A percentile compares a stretch with the other conserved stretches of the same genome.
These are phyloP conservation scores for Hyaloscypha finlandica DNA, from an alignment of 495 filamentous ascomycete genomes.

Conservation along the genomic window DNA sequence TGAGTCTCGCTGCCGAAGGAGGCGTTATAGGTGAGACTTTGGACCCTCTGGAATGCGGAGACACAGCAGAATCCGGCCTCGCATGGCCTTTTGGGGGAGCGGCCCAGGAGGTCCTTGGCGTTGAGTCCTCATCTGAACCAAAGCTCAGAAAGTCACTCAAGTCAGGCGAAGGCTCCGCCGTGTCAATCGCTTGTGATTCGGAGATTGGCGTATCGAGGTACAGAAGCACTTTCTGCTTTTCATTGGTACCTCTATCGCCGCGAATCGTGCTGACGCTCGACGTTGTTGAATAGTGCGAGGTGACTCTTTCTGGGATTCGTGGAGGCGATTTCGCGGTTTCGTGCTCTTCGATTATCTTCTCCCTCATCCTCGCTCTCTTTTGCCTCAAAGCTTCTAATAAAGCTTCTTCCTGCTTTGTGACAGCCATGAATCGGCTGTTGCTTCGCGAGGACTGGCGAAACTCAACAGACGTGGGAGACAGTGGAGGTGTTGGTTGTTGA, in stretches of 20 bases:
- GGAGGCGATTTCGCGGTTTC: conserved; percentile 30
- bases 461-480: conserved; percentile 50
- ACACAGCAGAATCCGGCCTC: conserved; percentile 26
- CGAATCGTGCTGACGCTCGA: conserved; percentile 18
- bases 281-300: conserved; percentile 17
- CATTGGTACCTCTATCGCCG: not conserved
- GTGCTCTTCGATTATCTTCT: conserved; percentile 65
- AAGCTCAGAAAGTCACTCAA: conserved; percentile 34
- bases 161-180: conserved; percentile 32
- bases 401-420: conserved; percentile 83
- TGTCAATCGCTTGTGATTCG: conserved; percentile 21
- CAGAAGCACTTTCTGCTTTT: conserved; percentile 22
- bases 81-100: not conserved
- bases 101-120: conserved; percentile 26
- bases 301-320: conserved; percentile 10
- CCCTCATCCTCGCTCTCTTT: conserved; percentile 75
- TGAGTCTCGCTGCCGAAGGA: conserved; percentile 25
- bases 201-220: conserved; percentile 29
- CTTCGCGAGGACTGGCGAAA: conserved; percentile 29
- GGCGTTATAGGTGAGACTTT: conserved; percentile 19
- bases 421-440: conserved; percentile 74
- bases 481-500: conserved; percentile 47
- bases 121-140: conserved; percentile 33
- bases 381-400: conserved; percentile 78
- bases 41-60: conserved; percentile 9